Percentiles rank a stretch among this genome's conserved stretches.
Conservation (phyloP, 2,329 filamentous ascomycete species). For the Coniochaeta sp. region DNA sequence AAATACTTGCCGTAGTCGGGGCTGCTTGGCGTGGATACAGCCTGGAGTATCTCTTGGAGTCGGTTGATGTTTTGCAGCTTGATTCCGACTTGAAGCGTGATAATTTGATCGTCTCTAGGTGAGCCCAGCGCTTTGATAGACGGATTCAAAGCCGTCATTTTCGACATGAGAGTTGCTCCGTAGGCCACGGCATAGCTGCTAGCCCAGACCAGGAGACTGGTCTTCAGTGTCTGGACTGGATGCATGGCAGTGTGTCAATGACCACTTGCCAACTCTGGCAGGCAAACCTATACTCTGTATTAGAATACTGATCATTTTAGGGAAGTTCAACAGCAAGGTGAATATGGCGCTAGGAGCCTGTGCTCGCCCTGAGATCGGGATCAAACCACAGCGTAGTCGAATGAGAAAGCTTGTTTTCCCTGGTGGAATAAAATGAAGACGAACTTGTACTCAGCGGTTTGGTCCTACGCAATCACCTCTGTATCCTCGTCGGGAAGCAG, state of each 20-base stretch:
- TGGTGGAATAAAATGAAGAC: background rate
- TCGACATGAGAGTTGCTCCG: constrained; percentile 10
- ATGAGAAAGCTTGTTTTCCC: background rate
- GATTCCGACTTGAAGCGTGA: constrained; percentile 12
- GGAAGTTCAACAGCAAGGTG: background rate
- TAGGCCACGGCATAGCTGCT: background rate
- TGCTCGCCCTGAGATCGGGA: background rate
- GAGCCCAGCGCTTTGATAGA: constrained; percentile 9
- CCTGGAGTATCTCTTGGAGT: constrained; percentile 15
- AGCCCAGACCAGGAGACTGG: background rate
- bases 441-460: background rate
- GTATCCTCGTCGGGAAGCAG: background rate
- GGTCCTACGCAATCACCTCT: background rate
- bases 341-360: background rate
- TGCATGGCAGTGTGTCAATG: background rate
- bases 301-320: background rate
- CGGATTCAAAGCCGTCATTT: constrained; percentile 7
- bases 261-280: background rate
- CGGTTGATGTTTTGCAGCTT: constrained; percentile 16
- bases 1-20: constrained; percentile 18
- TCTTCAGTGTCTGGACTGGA: background rate
- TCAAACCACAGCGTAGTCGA: background rate
- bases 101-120: constrained; percentile 8
- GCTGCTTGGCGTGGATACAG: constrained; percentile 17
- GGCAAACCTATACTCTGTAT: background rate